Percentiles rank a stretch among this genome's conserved stretches.
These are phyloP conservation scores for Fraxinus dipetala DNA, from an alignment of 305 asterid genomes.

Conservation along the genomic window DNA sequence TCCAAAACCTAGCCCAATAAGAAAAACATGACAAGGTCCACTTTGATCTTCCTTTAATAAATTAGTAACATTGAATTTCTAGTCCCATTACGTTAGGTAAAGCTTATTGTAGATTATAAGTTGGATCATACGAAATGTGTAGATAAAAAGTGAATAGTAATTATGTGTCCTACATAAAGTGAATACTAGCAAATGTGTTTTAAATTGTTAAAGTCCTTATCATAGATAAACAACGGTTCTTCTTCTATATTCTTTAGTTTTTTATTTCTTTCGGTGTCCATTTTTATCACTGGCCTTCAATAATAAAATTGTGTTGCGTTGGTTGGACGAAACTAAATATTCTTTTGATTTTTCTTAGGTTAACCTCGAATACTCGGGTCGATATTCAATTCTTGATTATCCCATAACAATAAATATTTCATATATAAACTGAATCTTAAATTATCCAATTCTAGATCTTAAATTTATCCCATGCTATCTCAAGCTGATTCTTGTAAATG, in stretches of 20 bases:
- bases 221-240: background rate
- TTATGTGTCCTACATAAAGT: too few relatives aligned
- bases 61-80: background rate
- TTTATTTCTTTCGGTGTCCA: background rate
- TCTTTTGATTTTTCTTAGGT: background rate
- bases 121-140: background rate
- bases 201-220: background rate
- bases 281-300: background rate
- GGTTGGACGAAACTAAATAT: background rate
- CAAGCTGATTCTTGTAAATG: background rate
- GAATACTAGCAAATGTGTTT: background rate
- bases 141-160: too few relatives aligned
- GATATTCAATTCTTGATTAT: background rate
- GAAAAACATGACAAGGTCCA: background rate
- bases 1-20: slow-evolving; percentile 48
- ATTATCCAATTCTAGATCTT: too few relatives aligned
- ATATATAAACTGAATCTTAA: background rate
- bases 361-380: background rate
- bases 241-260: background rate
- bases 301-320: background rate
- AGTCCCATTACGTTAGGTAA: too few relatives aligned
- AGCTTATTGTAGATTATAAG: too few relatives aligned
- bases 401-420: background rate
- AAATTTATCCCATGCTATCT: background rate
- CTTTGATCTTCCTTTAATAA: background rate